Evolutionary conservation across 495 filamentous ascomycete genomes (phyloP).

Genomic region (Neurospora cerealis): DNA sequence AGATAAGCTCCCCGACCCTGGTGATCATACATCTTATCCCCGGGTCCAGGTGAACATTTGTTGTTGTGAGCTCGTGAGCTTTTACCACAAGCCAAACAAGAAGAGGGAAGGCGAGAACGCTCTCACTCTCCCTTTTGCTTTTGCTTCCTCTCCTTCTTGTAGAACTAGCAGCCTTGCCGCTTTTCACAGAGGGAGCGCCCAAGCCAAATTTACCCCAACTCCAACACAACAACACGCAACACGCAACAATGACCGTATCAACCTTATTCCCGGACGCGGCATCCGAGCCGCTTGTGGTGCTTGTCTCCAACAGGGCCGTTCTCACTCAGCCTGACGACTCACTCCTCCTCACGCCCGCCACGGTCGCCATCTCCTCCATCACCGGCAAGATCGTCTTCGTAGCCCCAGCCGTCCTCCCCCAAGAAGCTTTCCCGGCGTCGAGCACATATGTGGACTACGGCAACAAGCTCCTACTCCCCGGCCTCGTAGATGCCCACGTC

Average conservation of each 20-base stretch:
- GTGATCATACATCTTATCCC: background rate
- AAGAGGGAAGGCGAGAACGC: background rate
- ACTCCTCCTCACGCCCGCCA: slow-evolving; percentile 47
- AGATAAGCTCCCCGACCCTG: background rate
- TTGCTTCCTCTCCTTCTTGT: background rate
- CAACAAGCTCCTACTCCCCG: slow-evolving; percentile 79
- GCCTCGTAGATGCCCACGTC: slow-evolving; percentile 93
- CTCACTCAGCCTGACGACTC: slow-evolving; percentile 55
- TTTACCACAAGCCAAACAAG: background rate
- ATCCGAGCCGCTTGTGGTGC: slow-evolving; percentile 40
- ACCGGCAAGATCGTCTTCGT: slow-evolving; percentile 82
- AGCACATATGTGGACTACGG: slow-evolving; percentile 75
- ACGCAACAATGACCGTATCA: slow-evolving; percentile 14
- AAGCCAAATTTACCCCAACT: background rate
- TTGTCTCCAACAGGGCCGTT: slow-evolving; percentile 75
- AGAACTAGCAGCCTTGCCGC: background rate
- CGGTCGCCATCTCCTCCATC: slow-evolving; percentile 63
- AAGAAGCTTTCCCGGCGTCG: slow-evolving; percentile 57
- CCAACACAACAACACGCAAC: background rate
- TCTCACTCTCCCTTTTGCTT: slow-evolving; percentile 1
- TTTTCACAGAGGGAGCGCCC: background rate
- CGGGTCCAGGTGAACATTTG: background rate
- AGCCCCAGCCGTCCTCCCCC: slow-evolving; percentile 60
- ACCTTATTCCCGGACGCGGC: slow-evolving; percentile 4
- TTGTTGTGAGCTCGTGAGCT: background rate